These are phyloP conservation scores for Pichia scutulata DNA, from an alignment of 805 yeast species.

Conservation along the genomic window DNA sequence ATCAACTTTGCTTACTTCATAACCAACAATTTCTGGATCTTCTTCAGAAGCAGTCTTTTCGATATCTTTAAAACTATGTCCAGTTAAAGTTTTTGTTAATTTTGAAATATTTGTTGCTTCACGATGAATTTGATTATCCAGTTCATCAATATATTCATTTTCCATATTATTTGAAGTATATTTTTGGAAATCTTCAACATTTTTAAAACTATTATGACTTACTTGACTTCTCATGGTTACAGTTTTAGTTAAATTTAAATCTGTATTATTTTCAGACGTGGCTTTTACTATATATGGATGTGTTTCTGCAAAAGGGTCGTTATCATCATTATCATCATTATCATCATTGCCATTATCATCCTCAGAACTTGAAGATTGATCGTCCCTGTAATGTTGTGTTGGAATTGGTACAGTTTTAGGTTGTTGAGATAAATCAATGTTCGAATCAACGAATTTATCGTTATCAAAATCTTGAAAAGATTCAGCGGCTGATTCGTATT, in stretches of 20 bases:
- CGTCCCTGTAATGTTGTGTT: background rate
- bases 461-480: conserved; percentile 2
- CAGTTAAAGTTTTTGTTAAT: conserved; percentile 14
- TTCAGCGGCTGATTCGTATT: conserved; percentile 9
- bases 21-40: conserved; percentile 17
- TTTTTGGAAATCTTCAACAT: conserved; percentile 2
- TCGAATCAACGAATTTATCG: background rate
- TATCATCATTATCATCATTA: background rate
- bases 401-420: background rate
- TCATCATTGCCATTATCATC: background rate
- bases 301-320: background rate
- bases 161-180: background rate
- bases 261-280: background rate
- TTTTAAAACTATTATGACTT: background rate
- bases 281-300: background rate
- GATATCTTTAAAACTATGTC: conserved; percentile 5
- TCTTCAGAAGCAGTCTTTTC: conserved; percentile 18
- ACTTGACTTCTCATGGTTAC: conserved; percentile 1
- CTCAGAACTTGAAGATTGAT: background rate
- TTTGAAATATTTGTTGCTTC: conserved; percentile 16
- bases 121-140: conserved; percentile 18
- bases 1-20: conserved; percentile 35
- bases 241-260: conserved; percentile 3
- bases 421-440: background rate
- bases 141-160: conserved; percentile 18